Conservation (phyloP, 225 moss, liverwort and hornwort genomes). For the Sphagnum tenellum region DNA sequence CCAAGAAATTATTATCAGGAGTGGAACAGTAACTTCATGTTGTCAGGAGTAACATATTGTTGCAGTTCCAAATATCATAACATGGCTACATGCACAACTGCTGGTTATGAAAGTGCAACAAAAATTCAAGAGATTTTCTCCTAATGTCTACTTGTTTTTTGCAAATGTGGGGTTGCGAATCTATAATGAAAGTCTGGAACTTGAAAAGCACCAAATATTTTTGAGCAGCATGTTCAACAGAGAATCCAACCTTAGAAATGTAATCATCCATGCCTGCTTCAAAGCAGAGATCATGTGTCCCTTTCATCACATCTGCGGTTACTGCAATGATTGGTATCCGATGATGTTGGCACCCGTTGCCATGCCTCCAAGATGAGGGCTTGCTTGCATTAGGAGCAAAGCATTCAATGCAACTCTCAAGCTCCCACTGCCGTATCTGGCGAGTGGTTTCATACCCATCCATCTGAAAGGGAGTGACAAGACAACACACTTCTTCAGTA, state of each 20-base stretch:
- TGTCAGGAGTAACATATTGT: not conserved
- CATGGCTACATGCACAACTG: not conserved
- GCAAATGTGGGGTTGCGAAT: no score
- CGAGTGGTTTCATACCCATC: constrained; percentile 78
- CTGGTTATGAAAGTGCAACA: not conserved
- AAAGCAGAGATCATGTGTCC: constrained; percentile 59
- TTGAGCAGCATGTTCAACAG: not conserved
- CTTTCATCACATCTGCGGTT: constrained; percentile 67
- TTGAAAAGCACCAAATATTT: not conserved
- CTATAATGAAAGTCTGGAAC: no score
- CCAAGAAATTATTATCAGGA: not conserved
- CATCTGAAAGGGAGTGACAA: constrained; percentile 29
- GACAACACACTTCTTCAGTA: no score
- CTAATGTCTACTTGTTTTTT: not conserved
- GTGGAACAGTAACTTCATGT: not conserved
- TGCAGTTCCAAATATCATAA: not conserved
- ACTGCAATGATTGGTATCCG: constrained; percentile 62
- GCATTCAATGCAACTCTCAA: constrained; percentile 38
- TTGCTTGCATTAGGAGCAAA: not conserved
- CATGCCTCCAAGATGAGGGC: not conserved
- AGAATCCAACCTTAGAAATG: constrained; percentile 46
- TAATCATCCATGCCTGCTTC: constrained; percentile 81
- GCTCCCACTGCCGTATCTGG: constrained; percentile 55
- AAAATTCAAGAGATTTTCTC: not conserved
- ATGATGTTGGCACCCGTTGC: constrained; percentile 34